phyloP scores from a whole-genome alignment of 2,329 filamentous ascomycete genomes.

The Aspergillus fischeri region DNA sequence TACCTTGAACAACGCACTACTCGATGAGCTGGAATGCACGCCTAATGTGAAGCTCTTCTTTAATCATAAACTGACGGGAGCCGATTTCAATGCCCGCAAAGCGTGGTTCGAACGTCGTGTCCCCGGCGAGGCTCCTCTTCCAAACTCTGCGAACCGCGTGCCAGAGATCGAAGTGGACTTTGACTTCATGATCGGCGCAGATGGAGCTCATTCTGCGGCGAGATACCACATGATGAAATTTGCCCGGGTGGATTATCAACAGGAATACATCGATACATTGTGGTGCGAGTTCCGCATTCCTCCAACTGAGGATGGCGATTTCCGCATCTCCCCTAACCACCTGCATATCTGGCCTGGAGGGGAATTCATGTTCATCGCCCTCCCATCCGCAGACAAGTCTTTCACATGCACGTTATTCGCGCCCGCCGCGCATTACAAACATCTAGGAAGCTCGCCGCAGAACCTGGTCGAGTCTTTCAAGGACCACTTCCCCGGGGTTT shows the following conservation, averaged over 20 bases:
- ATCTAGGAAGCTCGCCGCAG: slow-evolving; percentile 61
- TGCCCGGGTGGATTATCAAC: slow-evolving; percentile 81
- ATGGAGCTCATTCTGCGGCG: slow-evolving; percentile 89
- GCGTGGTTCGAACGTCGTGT: slow-evolving; percentile 76
- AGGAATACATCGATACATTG: slow-evolving; percentile 91
- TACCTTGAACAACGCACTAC: slow-evolving; percentile 73
- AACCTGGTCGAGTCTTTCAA: slow-evolving; percentile 83
- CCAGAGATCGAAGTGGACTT: slow-evolving; percentile 79
- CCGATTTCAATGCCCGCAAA: slow-evolving; percentile 71
- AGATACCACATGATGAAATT: slow-evolving; percentile 97
- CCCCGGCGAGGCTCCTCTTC: slow-evolving; percentile 27
- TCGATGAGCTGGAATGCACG: slow-evolving; percentile 77
- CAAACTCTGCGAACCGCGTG: slow-evolving; percentile 42
- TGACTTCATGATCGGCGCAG: slow-evolving; percentile 88
- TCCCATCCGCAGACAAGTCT: slow-evolving; percentile 79
- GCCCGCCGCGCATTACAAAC: slow-evolving; percentile 63
- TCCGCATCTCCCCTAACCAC: slow-evolving; percentile 84
- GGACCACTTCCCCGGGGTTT: slow-evolving; percentile 78
- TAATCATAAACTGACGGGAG: slow-evolving; percentile 87
- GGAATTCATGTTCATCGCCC: slow-evolving; percentile 97
- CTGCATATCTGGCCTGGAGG: slow-evolving; percentile 95
- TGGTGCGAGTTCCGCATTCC: slow-evolving; percentile 95
- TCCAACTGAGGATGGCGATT: slow-evolving; percentile 52
- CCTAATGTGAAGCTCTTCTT: slow-evolving; percentile 91
- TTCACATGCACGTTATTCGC: slow-evolving; percentile 96